Base-by-base conservation (phyloP, 768 basidiomycete genomes). In the Xanthoconium stramineum region DNA sequence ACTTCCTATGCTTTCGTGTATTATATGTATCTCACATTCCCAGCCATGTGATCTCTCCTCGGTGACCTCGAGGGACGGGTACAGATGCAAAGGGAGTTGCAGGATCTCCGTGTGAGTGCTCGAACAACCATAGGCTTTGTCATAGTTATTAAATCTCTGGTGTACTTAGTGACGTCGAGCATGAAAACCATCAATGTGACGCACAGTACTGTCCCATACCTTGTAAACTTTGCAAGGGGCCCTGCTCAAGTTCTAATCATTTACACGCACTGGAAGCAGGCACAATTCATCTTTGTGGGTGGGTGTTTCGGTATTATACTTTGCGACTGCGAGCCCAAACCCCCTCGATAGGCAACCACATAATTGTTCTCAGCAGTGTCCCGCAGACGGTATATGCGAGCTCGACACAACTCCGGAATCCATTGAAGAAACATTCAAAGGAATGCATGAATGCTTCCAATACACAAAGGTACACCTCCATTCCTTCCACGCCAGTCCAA, bases 251-350 rank as follows among this genome's bases (percentile, higher is more conserved):
- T 52, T 42, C 58, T 7, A 66, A 80, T 52, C 84, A 86, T 68
- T 71, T 86, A 13, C 84, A 86, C 46, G 83, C 75, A 0, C 65
- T 83, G 24, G 66, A 75, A 24, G 55, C 53, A 3, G 67, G 55
- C 4, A 71, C 72, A 0, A 47, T 76, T 20, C 84, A 86, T 71
- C 76, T 86, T 47, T 86, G 84, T 72, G 83, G 83, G 85, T 83
- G 36, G 30, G 70, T 65, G 36, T 55, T 53, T 32, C 12, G 17
- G 24, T 19, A 8, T 4, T n/a, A 15, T 47, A 7, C 14, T 19
- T 43, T 10, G 15, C 9, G 33, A 6, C 10, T 13, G 0, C 15
- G 70, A 70, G 44, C 30, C n/a, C 7, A 63, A 38, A 28, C 20
- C 0, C 11, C n/a, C 30, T 52, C 4, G n/a, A 5, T 40, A 59